phyloP scores from a whole-genome alignment of 176 grass and related monocot species.

The Eleusine indica region DNA sequence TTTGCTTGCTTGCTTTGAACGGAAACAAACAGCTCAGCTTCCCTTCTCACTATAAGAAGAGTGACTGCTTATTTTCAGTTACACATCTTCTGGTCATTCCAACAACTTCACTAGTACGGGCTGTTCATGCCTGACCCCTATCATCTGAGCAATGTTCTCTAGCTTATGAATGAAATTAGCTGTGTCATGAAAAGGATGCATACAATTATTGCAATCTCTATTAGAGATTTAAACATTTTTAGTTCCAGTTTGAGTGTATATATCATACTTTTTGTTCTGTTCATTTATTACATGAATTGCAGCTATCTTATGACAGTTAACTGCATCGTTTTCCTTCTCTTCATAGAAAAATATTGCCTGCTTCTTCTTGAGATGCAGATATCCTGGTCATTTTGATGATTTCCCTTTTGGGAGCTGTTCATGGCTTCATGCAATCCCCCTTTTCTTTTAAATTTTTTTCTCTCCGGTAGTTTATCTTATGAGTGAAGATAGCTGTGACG shows the following conservation, averaged over 20 bases:
- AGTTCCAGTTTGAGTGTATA: constrained; percentile 4
- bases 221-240: neutral
- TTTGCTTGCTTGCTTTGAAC: neutral
- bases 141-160: constrained; percentile 1
- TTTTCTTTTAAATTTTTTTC: neutral
- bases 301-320: neutral
- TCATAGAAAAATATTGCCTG: neutral
- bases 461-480: neutral
- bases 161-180: neutral
- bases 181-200: neutral
- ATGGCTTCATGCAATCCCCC: neutral
- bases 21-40: neutral
- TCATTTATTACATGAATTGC: neutral
- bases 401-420: neutral
- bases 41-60: neutral
- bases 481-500: neutral
- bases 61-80: neutral
- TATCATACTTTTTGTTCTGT: neutral
- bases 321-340: neutral
- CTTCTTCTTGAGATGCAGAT: neutral
- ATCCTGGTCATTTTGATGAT: neutral
- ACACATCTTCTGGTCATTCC: neutral
- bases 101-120: neutral
- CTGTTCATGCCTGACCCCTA: neutral
- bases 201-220: neutral